Evolutionary conservation across 805 yeast species (phyloP), one percentile per base, ranked within the genome.

Genomic region (Zygosaccharomyces lentus): DNA sequence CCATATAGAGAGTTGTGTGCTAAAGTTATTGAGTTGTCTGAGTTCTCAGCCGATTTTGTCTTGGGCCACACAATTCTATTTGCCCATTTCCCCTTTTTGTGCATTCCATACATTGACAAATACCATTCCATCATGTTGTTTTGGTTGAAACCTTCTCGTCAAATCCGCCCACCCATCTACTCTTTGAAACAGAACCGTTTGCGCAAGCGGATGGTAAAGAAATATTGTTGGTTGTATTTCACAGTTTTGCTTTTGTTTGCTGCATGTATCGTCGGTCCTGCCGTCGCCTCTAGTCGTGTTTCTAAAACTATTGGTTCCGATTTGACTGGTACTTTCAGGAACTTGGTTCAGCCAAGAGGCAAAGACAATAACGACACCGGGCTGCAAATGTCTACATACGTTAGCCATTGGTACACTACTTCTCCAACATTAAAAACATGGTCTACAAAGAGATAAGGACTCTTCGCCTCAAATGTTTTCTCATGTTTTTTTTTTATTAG

Each of bases 41-140:
- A 89, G 72, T 93, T 95, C 68, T 91, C 96, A 25, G 96, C 96
- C 65, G 99, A 93, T 71, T 95, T 93, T 68, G 73, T 90, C 47
- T 77, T 95, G 63, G 98, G 98, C 47, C 99, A 93, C 67, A 64
- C 87, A 59, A 72, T 93, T 49, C 74, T 93, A 67, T 86, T 91
- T 76, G 73, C 82, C 58, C 98, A 91, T 73, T 77, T 87, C 67
- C 99, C 99, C 59, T 64, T 89, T 43, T 74, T 95, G 53, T 75
- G 78, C 53, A 74, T 91, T 61, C 99, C 99, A 62, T 75, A 80
- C 68, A 73, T 89, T 68, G 99, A 93, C 73, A 87, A 87, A 75
- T 89, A 96, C 96, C 99, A 93, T 71, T 91, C 99, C 37, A 82
- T 89, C 69, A 84, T 91, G 95, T 76, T 93, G 71, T 93, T 93